Evolutionary conservation across 2,329 filamentous ascomycete species (phyloP).

Genomic region (Berkeleyomyces basicola): DNA sequence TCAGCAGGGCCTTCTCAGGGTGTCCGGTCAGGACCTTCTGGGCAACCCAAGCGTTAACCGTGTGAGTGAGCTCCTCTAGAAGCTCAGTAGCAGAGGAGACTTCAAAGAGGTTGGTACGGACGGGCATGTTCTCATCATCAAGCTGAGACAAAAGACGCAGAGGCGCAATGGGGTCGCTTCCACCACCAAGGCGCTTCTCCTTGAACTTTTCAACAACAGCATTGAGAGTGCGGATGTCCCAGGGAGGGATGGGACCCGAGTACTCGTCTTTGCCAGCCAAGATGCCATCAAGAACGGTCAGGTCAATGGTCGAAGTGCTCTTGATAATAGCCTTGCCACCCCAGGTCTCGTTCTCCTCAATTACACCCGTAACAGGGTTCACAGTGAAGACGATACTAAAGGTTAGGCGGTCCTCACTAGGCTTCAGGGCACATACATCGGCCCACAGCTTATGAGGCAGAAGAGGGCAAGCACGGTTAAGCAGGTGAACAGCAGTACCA

Average conservation of each 20-base stretch:
- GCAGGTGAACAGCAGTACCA: constrained; percentile 84
- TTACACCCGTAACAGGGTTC: constrained; percentile 59
- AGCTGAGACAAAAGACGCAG: constrained; percentile 83
- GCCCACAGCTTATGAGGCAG: constrained; percentile 71
- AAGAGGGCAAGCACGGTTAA: constrained; percentile 77
- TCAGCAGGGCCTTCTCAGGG: constrained; percentile 83
- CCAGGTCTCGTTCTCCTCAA: constrained; percentile 79
- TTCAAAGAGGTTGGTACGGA: constrained; percentile 92
- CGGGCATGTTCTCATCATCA: constrained; percentile 94
- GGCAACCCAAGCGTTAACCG: constrained; percentile 78
- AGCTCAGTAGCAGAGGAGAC: constrained; percentile 79
- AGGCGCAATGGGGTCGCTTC: constrained; percentile 62
- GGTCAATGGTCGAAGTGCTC: constrained; percentile 70
- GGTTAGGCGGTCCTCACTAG: constrained; percentile 77
- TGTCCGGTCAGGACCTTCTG: constrained; percentile 64
- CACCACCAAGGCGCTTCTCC: constrained; percentile 67
- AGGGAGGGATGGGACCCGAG: constrained; percentile 34
- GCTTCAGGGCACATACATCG: constrained; percentile 74
- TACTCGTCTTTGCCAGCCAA: constrained; percentile 52
- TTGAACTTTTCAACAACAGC: constrained; percentile 79
- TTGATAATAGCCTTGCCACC: constrained; percentile 88
- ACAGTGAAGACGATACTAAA: constrained; percentile 89
- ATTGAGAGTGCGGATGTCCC: constrained; percentile 67
- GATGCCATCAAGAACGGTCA: constrained; percentile 72
- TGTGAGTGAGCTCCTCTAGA: constrained; percentile 88